Base-by-base conservation (phyloP, 2,329 filamentous ascomycete genomes). In the Scytalidium lignicola region DNA sequence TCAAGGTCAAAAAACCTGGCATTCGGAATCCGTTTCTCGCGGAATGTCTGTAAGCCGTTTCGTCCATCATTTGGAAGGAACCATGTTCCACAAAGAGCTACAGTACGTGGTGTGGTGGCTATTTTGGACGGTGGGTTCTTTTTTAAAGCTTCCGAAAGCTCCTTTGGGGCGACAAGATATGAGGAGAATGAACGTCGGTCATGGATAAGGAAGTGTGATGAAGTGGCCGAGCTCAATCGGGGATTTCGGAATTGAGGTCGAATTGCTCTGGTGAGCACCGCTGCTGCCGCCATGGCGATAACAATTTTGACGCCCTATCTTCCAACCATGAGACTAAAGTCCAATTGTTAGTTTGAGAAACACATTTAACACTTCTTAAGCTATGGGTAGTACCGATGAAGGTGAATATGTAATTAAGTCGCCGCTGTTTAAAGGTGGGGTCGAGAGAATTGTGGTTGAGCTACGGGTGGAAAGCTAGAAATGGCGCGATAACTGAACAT, bases 1-100 rank as follows among this genome's bases (percentile, higher is more conserved):
- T 99, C 93, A 47, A 99, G 78, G 68, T 99, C 91, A 68, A 99
- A 99, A 79, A 97, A 99, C 26, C 90, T 87, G 1, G 93, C 86
- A 62, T 85, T 84, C 19, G 91, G 92, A 55, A 99, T 93, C 61
- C 90, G 88, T 64, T 84, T 81, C 65, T 89, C 80, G 57, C 83
- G 80, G 74, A 92, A 99, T 41, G 85, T 82, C 55, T 93, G 78
- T 58, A 87, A 82, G 47, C 93, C 93, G 43, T 37, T 41, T 28
- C 45, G 44, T 47, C 81, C 81, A 58, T 96, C 92, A 67, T 96
- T 97, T 55, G 93, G 93, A 55, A 99, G 80, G 65, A 96, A 99
- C 93, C 93, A 99, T 20, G 90, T 80, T 43, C 91, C 93, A 69
- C 91, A 96, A 40, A 99, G 78, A 2, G 93, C 88, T 47, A 99